Conservation (phyloP, 2,329 filamentous ascomycete species). For the Sordariomycetes sp. region DNA sequence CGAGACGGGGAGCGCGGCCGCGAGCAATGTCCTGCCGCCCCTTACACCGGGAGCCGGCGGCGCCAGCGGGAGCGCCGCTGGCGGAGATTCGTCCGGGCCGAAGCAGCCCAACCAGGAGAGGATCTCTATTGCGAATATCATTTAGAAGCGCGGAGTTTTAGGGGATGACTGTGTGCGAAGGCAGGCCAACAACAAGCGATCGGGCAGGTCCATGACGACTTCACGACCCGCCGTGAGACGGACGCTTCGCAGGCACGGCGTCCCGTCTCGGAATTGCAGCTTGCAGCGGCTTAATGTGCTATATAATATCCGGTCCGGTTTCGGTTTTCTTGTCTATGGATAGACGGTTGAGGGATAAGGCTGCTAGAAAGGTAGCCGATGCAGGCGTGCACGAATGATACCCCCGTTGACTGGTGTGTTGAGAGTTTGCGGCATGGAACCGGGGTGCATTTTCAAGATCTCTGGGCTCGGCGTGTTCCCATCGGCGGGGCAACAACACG, state of each 20-base stretch:
- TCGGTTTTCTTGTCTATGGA: background rate
- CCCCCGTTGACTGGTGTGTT: background rate
- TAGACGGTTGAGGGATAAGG: background rate
- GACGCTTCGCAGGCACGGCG: background rate
- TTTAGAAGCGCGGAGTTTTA: slow-evolving; percentile 14
- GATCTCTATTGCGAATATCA: slow-evolving; percentile 35
- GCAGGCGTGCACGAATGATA: background rate
- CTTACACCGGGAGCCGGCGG: slow-evolving; percentile 15
- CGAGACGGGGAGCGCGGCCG: slow-evolving; percentile 15
- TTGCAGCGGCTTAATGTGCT: background rate
- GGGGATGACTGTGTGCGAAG: background rate
- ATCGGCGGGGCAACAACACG: background rate
- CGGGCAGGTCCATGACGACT: background rate
- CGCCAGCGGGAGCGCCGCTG: slow-evolving; percentile 16
- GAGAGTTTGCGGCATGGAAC: background rate
- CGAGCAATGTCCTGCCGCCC: slow-evolving; percentile 16
- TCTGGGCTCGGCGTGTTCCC: background rate
- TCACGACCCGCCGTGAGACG: background rate
- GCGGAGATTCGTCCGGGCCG: slow-evolving; percentile 9
- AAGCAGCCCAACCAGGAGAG: slow-evolving; percentile 17
- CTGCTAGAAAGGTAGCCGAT: background rate
- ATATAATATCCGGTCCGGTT: background rate
- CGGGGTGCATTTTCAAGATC: background rate
- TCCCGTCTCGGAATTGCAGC: background rate
- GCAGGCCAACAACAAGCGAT: background rate